phyloP scores from a whole-genome alignment of 306 rosid genomes.

The Inga leiocalycina region DNA sequence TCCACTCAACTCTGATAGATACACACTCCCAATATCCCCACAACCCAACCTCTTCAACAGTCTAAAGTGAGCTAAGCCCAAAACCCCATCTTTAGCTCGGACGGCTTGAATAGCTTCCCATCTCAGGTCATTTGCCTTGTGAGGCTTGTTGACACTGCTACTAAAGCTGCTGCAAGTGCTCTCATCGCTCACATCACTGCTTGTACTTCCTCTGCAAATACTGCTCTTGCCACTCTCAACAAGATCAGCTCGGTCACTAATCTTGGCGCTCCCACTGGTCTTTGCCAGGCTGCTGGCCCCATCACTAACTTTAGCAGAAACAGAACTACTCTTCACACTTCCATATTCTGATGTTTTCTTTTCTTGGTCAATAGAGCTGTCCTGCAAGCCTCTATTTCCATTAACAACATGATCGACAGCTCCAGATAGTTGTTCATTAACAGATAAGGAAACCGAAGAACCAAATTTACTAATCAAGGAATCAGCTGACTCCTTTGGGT shows the following conservation, averaged over 20 bases:
- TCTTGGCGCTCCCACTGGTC: slow-evolving; percentile 92
- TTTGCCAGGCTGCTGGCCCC: slow-evolving; percentile 86
- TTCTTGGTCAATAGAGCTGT: slow-evolving; percentile 65
- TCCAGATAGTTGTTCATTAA: slow-evolving; percentile 47
- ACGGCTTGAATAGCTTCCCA: slow-evolving; percentile 98
- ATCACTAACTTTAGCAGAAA: slow-evolving; percentile 85
- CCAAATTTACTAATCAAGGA: slow-evolving; percentile 58
- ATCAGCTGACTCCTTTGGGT: slow-evolving; percentile 53
- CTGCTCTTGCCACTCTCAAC: slow-evolving; percentile 98
- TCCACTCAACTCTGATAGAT: slow-evolving; percentile 94
- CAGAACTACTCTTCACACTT: slow-evolving; percentile 81
- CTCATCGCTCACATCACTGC: slow-evolving; percentile 97
- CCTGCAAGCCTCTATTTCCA: slow-evolving; percentile 63
- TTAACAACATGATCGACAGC: slow-evolving; percentile 46
- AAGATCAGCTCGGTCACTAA: slow-evolving; percentile 81
- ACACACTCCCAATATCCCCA: slow-evolving; percentile 98
- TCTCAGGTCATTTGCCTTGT: slow-evolving; percentile 96
- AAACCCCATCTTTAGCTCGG: slow-evolving; percentile 73
- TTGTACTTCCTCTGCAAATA: slow-evolving; percentile 92
- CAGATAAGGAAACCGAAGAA: slow-evolving; percentile 55
- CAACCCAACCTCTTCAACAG: slow-evolving; percentile 94
- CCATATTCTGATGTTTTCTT: slow-evolving; percentile 81
- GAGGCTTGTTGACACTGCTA: slow-evolving; percentile 89
- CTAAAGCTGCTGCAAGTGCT: slow-evolving; percentile 97
- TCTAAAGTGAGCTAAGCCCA: slow-evolving; percentile 92